These are phyloP conservation scores for Botryococcus braunii DNA, from an alignment of 163 green algal genomes.

Conservation along the genomic window DNA sequence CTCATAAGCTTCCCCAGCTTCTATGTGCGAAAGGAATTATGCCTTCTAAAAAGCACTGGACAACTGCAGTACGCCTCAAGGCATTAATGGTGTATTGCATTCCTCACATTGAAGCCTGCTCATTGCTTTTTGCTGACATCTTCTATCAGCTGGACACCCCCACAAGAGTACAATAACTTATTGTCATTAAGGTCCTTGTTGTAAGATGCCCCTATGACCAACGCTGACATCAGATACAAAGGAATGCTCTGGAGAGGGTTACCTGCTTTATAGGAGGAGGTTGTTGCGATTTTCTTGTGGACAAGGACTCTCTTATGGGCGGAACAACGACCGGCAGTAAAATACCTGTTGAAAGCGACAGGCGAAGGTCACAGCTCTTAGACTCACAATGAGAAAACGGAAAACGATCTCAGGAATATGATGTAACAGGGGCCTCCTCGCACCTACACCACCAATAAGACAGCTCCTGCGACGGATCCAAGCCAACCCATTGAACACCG, in stretches of 20 bases:
- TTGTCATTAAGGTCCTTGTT: not conserved
- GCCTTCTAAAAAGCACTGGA: no score
- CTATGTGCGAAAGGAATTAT: no score
- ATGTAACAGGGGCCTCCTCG: not conserved
- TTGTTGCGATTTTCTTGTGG: not conserved
- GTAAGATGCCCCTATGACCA: not conserved
- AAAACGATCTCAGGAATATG: not conserved
- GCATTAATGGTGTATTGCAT: no score
- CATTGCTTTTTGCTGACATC: no score
- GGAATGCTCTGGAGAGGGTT: not conserved
- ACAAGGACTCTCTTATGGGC: constrained; percentile 18
- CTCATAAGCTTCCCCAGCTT: no score
- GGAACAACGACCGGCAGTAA: constrained; percentile 18
- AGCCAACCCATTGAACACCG: no score
- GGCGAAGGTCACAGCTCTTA: not conserved
- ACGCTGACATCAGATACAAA: not conserved
- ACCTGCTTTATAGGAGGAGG: constrained; percentile 20
- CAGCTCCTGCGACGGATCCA: no score
- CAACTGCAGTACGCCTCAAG: no score
- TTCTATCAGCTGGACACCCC: constrained; percentile 2
- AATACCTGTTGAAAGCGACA: constrained; percentile 10
- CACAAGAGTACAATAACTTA: not conserved
- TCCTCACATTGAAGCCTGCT: no score
- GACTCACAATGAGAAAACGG: not conserved
- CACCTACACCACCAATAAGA: constrained; percentile 19